phyloP scores from a whole-genome alignment of 1,139 yeast species.

The Sugiyamaella sp. region DNA sequence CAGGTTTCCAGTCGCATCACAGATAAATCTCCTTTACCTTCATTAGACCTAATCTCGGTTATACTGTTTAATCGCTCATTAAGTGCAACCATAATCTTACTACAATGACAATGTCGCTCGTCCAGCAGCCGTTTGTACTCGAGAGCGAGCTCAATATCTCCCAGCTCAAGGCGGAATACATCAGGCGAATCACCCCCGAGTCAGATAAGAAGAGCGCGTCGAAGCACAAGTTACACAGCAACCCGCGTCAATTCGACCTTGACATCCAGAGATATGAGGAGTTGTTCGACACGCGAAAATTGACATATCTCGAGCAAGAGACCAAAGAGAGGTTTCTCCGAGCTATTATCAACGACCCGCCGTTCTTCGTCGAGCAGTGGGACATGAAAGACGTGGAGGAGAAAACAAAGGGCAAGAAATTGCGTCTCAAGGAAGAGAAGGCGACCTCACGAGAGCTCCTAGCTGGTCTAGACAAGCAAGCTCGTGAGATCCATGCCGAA shows the following conservation, averaged over 20 bases:
- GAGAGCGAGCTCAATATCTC: slow-evolving; percentile 23
- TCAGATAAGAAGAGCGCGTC: slow-evolving; percentile 21
- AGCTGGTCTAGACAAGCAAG: slow-evolving; percentile 20
- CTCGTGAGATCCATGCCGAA: slow-evolving; percentile 22
- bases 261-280: slow-evolving; percentile 42
- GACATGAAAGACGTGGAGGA: slow-evolving; percentile 40
- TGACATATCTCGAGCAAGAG: slow-evolving; percentile 67
- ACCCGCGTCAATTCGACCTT: slow-evolving; percentile 33
- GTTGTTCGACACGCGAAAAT: slow-evolving; percentile 55
- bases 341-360: slow-evolving; percentile 44
- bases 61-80: not conserved
- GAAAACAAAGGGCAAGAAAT: slow-evolving; percentile 38
- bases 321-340: slow-evolving; percentile 64
- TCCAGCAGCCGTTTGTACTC: not conserved
- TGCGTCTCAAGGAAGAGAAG: slow-evolving; percentile 34
- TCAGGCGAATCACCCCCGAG: slow-evolving; percentile 21
- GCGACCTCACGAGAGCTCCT: slow-evolving; percentile 11
- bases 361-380: slow-evolving; percentile 39
- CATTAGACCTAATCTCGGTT: too few species aligned
- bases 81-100: not conserved
- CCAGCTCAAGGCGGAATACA: slow-evolving; percentile 27
- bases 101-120: slow-evolving; percentile 3
- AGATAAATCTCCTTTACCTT: too few species aligned
- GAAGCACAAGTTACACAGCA: slow-evolving; percentile 25
- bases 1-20: too few species aligned